These are phyloP conservation scores for Cicer cuneatum DNA, from an alignment of 306 rosid genomes.

Conservation along the genomic window DNA sequence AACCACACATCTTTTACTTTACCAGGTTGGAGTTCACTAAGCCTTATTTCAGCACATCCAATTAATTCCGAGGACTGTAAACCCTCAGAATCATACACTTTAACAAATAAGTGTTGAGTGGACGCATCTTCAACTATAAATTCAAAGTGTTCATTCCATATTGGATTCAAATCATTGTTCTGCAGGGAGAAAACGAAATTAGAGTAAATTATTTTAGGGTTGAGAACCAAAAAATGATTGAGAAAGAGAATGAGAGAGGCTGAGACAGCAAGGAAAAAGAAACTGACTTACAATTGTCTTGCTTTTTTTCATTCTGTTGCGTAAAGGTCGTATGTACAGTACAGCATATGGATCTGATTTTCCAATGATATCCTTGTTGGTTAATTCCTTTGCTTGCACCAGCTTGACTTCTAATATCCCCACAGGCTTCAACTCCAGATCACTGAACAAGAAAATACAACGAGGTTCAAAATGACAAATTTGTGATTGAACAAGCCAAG, in stretches of 20 bases:
- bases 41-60: conserved; percentile 68
- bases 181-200: conserved; percentile 45
- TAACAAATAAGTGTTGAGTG: conserved; percentile 84
- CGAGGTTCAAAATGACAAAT: conserved; percentile 29
- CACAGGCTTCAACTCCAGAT: conserved; percentile 90
- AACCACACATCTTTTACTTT: conserved; percentile 95
- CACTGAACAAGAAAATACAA: conserved; percentile 62
- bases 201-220: conserved; percentile 38
- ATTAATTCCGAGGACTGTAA: conserved; percentile 77
- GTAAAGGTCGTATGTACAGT: conserved; percentile 76
- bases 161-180: conserved; percentile 95
- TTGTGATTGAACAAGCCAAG: conserved; percentile 36
- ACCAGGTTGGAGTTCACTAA: conserved; percentile 88
- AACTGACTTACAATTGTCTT: conserved; percentile 74
- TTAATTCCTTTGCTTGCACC: conserved; percentile 93
- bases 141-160: conserved; percentile 97
- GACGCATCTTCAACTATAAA: conserved; percentile 85
- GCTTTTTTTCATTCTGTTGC: conserved; percentile 84
- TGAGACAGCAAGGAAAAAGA: conserved; percentile 11
- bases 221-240: conserved; percentile 31
- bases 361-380: conserved; percentile 92
- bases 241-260: conserved; percentile 9
- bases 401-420: conserved; percentile 96
- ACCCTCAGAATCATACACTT: conserved; percentile 80
- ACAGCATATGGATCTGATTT: conserved; percentile 96